Percentiles rank a stretch among this genome's conserved stretches.
These are phyloP conservation scores for Tausonia pullulans DNA, from an alignment of 1,284 basidiomycete genomes.

Conservation along the genomic window DNA sequence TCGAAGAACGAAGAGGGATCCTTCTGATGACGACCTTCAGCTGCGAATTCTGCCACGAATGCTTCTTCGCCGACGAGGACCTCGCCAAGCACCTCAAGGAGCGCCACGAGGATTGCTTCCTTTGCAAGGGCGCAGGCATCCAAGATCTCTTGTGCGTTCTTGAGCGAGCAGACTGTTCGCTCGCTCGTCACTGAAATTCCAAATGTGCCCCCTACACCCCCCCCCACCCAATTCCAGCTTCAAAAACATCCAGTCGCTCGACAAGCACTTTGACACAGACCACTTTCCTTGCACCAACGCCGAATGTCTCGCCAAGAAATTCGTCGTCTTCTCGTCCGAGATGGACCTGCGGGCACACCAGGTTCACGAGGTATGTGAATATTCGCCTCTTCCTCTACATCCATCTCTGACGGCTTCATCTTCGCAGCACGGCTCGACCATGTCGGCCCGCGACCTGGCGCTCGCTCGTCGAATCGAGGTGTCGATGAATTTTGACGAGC, in stretches of 20 bases:
- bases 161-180: background rate
- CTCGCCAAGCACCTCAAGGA: constrained; percentile 91
- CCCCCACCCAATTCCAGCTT: constrained; percentile 44
- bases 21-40: background rate
- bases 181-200: background rate
- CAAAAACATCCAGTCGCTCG: constrained; percentile 60
- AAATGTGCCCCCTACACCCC: too few relatives aligned
- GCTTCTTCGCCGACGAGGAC: constrained; percentile 84
- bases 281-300: constrained; percentile 71
- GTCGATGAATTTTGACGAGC: constrained; percentile 15
- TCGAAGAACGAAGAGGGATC: background rate
- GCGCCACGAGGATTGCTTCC: constrained; percentile 89
- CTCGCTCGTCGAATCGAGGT: constrained; percentile 16
- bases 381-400: background rate
- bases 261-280: constrained; percentile 38
- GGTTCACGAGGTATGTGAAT: constrained; percentile 40
- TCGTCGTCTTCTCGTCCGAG: constrained; percentile 80
- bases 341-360: constrained; percentile 89
- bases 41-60: constrained; percentile 81
- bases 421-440: constrained; percentile 11
- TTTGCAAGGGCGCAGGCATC: constrained; percentile 73
- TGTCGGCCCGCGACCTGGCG: constrained; percentile 13
- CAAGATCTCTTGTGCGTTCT: constrained; percentile 70
- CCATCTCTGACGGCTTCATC: background rate
- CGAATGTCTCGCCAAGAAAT: constrained; percentile 73